Percentiles rank a stretch among this genome's conserved stretches.
These are phyloP conservation scores for Russula foetens DNA, from an alignment of 768 basidiomycete species.

Conservation along the genomic window DNA sequence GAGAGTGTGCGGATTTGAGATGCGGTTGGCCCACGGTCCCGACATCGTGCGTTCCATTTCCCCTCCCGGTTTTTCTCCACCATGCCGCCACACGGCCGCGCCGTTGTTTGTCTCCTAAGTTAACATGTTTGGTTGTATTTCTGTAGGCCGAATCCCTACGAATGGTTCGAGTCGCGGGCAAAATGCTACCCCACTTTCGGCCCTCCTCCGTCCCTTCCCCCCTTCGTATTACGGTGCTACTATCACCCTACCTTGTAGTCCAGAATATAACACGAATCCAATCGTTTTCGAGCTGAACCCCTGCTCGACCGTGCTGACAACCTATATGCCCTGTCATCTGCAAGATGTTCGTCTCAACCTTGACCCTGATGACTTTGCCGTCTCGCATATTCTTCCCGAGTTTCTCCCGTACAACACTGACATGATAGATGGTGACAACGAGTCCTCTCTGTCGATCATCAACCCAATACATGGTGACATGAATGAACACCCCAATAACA, in stretches of 20 bases:
- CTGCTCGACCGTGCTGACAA: conserved; percentile 9
- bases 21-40: too few relatives aligned
- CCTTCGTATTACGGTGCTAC: not conserved
- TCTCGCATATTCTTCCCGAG: not conserved
- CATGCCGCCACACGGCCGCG: too few relatives aligned
- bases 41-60: too few relatives aligned
- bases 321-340: conserved; percentile 5
- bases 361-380: not conserved
- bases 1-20: too few relatives aligned
- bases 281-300: not conserved
- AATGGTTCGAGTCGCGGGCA: too few relatives aligned
- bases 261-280: not conserved
- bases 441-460: not conserved
- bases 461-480: not conserved
- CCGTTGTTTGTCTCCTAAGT: too few relatives aligned
- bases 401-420: not conserved
- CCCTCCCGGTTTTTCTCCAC: too few relatives aligned
- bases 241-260: not conserved
- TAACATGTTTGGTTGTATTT: too few relatives aligned
- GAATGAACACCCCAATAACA: conserved; percentile 23
- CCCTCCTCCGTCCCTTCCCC: not conserved
- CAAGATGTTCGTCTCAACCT: not conserved
- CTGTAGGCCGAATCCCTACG: too few relatives aligned
- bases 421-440: not conserved
- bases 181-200: conserved; percentile 11